Evolutionary conservation across 148 eudicot genomes (phyloP).

Genomic region (Agrostemma githago): DNA sequence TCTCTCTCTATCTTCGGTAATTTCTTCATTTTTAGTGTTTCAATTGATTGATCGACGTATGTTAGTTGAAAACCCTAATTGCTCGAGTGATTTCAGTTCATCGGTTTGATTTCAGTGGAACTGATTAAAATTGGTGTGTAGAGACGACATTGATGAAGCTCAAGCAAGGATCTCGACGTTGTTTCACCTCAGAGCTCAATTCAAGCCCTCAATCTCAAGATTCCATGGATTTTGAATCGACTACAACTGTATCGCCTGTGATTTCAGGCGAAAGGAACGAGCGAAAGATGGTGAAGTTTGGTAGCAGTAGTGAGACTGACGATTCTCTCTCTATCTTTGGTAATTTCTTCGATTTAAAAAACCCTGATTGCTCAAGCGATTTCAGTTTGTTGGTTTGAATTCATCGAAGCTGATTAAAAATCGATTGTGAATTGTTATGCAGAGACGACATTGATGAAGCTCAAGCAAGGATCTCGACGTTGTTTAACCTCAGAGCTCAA

Average conservation of each 20-base stretch:
- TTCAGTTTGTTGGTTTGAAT: not conserved
- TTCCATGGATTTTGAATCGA: slow-evolving; percentile 22
- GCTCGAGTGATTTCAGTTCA: not conserved
- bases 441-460: slow-evolving; percentile 69
- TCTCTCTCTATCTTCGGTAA: too few relatives aligned
- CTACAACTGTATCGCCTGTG: not conserved
- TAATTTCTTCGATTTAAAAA: too few relatives aligned
- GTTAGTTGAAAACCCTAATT: too few relatives aligned
- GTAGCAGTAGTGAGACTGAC: not conserved
- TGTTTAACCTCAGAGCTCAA: slow-evolving; percentile 10
- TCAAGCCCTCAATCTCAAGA: slow-evolving; percentile 7
- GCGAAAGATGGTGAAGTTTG: not conserved
- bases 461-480: slow-evolving; percentile 54
- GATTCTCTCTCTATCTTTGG: too few relatives aligned
- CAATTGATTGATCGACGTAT: too few relatives aligned
- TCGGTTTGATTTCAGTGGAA: not conserved
- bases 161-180: slow-evolving; percentile 50
- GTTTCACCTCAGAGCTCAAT: slow-evolving; percentile 8
- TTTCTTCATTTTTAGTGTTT: too few relatives aligned
- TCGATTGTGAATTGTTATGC: slow-evolving; percentile 14
- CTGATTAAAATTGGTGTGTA: slow-evolving; percentile 21
- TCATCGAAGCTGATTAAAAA: not conserved
- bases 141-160: slow-evolving; percentile 69
- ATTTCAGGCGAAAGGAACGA: slow-evolving; percentile 13
- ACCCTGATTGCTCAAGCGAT: too few relatives aligned